These are phyloP conservation scores for Apiotrichum veenhuisii DNA, from an alignment of 1,284 basidiomycete genomes.

Conservation along the genomic window DNA sequence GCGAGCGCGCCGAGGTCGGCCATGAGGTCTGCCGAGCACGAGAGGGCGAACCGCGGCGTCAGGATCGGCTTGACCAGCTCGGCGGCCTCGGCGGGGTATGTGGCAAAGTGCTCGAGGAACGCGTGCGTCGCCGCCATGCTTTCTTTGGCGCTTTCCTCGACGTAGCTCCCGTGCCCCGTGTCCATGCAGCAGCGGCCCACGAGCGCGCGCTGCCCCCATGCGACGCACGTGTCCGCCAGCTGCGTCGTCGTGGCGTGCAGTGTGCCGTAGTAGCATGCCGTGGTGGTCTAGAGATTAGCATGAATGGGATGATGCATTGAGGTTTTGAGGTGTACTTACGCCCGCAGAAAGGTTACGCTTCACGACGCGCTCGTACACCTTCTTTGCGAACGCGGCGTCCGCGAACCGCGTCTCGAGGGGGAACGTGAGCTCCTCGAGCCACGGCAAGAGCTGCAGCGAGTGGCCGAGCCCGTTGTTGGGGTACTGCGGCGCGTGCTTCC, in stretches of 20 bases:
- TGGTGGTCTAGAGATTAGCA: conserved; percentile 66
- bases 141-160: conserved; percentile 60
- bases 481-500: conserved; percentile 78
- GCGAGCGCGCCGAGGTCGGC: conserved; percentile 59
- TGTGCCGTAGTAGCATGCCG: conserved; percentile 86
- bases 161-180: conserved; percentile 64
- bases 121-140: conserved; percentile 62
- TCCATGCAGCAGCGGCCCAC: conserved; percentile 95
- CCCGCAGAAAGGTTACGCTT: conserved; percentile 69
- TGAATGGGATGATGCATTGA: background rate
- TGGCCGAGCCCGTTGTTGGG: conserved; percentile 74
- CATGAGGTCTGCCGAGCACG: conserved; percentile 76
- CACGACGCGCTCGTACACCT: conserved; percentile 70
- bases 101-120: conserved; percentile 64
- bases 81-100: conserved; percentile 41
- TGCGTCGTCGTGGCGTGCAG: conserved; percentile 78
- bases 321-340: conserved; percentile 53
- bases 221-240: conserved; percentile 71
- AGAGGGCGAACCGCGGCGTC: conserved; percentile 92
- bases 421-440: conserved; percentile 83
- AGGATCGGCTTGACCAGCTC: conserved; percentile 78
- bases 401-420: conserved; percentile 78
- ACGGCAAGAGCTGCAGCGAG: conserved; percentile 71
- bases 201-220: conserved; percentile 76
- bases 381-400: conserved; percentile 67